These are phyloP conservation scores for Mycogone perniciosa DNA, from an alignment of 2,329 filamentous ascomycete species.

Conservation along the genomic window DNA sequence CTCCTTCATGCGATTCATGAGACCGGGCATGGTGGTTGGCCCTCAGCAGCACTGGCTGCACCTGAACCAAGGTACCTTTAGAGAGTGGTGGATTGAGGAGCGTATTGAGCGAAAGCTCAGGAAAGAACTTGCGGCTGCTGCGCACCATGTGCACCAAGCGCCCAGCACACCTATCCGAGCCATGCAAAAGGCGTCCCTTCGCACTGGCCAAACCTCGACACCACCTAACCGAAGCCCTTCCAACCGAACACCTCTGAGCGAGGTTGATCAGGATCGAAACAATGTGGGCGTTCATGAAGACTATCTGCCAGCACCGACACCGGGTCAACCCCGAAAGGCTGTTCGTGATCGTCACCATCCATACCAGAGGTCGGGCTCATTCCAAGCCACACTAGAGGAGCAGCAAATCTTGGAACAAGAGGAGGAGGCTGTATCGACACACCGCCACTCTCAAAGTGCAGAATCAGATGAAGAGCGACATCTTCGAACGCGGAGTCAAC, in stretches of 20 bases:
- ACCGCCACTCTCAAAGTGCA: constrained; percentile 54
- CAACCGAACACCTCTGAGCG: constrained; percentile 79
- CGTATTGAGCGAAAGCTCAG: constrained; percentile 64
- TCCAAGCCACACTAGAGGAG: constrained; percentile 39
- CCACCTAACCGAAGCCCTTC: constrained; percentile 74
- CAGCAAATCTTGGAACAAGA: constrained; percentile 50
- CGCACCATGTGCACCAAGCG: constrained; percentile 28
- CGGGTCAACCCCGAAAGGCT: constrained; percentile 89
- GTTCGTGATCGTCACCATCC: constrained; percentile 72
- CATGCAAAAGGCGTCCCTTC: constrained; percentile 52
- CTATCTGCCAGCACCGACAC: constrained; percentile 89
- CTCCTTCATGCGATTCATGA: constrained; percentile 98
- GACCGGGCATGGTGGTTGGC: constrained; percentile 96
- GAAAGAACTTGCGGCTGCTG: constrained; percentile 49
- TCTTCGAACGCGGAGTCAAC: constrained; percentile 64
- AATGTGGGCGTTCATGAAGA: constrained; percentile 71
- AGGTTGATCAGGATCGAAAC: constrained; percentile 76
- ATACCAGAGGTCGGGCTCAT: constrained; percentile 54
- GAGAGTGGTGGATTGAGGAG: constrained; percentile 97
- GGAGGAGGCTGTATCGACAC: constrained; percentile 54
- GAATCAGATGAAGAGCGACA: constrained; percentile 82
- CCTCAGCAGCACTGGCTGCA: constrained; percentile 99
- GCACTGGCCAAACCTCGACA: constrained; percentile 68
- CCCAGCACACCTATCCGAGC: constrained; percentile 57
- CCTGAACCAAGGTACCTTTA: constrained; percentile 90